Evolutionary conservation across 176 grass and related monocot species (phyloP).

Genomic region (Rhynchospora pubera): DNA sequence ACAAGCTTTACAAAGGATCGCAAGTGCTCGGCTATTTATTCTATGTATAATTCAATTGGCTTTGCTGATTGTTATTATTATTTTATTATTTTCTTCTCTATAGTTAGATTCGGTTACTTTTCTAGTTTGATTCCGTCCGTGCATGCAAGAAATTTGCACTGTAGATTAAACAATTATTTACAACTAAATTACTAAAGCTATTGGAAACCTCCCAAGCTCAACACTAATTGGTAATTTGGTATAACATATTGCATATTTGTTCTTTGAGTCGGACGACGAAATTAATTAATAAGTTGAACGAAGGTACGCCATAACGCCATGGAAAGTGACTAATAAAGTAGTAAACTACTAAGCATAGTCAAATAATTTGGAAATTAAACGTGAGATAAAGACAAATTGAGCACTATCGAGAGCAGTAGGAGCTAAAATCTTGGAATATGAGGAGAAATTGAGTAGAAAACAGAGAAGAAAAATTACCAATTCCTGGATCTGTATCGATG

Average conservation of each 20-base stretch:
- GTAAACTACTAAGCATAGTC: no score
- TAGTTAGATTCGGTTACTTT: no score
- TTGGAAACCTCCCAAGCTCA: background rate
- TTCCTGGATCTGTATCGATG: no score
- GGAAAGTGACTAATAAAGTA: background rate
- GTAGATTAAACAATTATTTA: background rate
- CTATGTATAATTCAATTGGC: no score
- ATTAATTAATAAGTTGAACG: background rate
- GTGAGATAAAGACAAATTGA: no score
- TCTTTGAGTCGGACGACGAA: background rate
- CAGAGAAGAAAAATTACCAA: no score
- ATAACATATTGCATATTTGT: no score
- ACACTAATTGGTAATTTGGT: background rate
- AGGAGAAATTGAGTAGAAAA: no score
- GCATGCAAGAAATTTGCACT: constrained; percentile 2
- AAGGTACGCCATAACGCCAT: background rate
- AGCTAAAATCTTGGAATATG: no score
- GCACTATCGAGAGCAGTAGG: no score
- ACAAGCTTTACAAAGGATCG: background rate
- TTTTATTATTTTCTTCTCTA: background rate
- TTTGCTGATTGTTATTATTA: no score
- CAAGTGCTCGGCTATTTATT: background rate
- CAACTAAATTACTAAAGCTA: background rate
- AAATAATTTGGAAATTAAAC: no score
- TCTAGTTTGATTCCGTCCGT: background rate